Conservation (phyloP, 306 rosid species). For the Spatholobus suberectus region DNA sequence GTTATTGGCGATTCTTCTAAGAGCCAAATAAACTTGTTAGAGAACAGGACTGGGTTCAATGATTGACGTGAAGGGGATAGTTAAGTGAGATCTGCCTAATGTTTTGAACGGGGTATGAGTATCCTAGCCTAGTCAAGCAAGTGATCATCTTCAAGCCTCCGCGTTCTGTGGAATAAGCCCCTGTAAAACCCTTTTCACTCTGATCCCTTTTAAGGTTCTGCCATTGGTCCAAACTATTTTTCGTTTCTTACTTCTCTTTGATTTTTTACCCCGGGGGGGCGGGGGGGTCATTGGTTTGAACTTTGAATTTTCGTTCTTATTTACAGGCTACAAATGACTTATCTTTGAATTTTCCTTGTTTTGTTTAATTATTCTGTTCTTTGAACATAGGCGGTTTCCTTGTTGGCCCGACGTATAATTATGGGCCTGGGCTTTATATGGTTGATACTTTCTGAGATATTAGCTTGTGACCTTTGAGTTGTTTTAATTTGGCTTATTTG, state of each 20-base stretch:
- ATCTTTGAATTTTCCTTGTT: neutral
- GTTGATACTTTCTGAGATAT: neutral
- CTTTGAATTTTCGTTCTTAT: neutral
- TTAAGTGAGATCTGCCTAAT: conserved; percentile 50
- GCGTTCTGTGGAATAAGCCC: conserved; percentile 3
- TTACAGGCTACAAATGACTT: neutral
- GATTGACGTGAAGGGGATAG: conserved; percentile 41
- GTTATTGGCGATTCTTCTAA: conserved; percentile 11
- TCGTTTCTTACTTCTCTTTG: conserved; percentile 6
- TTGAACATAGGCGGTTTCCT: neutral
- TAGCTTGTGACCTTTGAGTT: neutral
- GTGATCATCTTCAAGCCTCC: conserved; percentile 40
- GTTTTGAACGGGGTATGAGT: conserved; percentile 29
- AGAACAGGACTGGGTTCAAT: conserved; percentile 43
- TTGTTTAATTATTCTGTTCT: neutral
- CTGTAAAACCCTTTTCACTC: conserved; percentile 40
- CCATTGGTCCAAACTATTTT: neutral
- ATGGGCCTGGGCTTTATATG: conserved; percentile 36
- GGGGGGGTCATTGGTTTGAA: neutral
- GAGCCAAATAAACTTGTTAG: neutral
- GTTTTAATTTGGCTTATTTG: conserved; percentile 14
- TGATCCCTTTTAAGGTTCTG: neutral
- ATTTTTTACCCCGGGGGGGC: neutral
- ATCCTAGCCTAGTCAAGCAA: conserved; percentile 35
- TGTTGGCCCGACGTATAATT: neutral